phyloP scores from a whole-genome alignment of 805 yeast genomes.

The Candida koratica region DNA sequence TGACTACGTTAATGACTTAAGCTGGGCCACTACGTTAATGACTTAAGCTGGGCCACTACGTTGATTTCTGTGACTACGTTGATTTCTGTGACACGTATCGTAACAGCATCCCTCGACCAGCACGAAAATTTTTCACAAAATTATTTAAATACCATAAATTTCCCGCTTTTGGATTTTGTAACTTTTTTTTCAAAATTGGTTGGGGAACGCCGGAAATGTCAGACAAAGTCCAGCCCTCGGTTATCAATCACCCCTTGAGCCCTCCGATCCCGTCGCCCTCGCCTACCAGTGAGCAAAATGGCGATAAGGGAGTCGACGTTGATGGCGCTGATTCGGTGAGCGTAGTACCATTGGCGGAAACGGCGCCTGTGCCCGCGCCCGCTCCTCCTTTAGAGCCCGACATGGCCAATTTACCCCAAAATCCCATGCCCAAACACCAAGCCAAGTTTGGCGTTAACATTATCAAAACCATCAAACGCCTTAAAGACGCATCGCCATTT shows the following conservation, averaged over 20 bases:
- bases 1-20: too few species aligned
- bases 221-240: conserved; percentile 4
- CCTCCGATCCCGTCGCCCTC: conserved; percentile 43
- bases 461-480: conserved; percentile 79
- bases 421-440: conserved; percentile 81
- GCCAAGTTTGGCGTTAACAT: conserved; percentile 72
- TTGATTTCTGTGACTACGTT: too few species aligned
- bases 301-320: neutral
- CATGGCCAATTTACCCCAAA: conserved; percentile 58
- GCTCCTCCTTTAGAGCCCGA: conserved; percentile 73
- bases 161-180: conserved; percentile 4
- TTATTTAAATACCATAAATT: conserved; percentile 7
- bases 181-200: conserved; percentile 5
- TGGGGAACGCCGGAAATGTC: conserved; percentile 1
- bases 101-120: too few species aligned
- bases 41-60: too few species aligned
- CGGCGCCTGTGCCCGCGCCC: conserved; percentile 54
- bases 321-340: neutral
- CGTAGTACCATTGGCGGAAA: neutral
- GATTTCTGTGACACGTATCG: too few species aligned
- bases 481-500: conserved; percentile 91
- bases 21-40: too few species aligned
- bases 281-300: conserved; percentile 16
- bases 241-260: conserved; percentile 13
- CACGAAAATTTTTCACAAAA: conserved; percentile 7